Evolutionary conservation across 352 stramenopile genomes (phyloP).

Genomic region (Phytophthora colocasiae): DNA sequence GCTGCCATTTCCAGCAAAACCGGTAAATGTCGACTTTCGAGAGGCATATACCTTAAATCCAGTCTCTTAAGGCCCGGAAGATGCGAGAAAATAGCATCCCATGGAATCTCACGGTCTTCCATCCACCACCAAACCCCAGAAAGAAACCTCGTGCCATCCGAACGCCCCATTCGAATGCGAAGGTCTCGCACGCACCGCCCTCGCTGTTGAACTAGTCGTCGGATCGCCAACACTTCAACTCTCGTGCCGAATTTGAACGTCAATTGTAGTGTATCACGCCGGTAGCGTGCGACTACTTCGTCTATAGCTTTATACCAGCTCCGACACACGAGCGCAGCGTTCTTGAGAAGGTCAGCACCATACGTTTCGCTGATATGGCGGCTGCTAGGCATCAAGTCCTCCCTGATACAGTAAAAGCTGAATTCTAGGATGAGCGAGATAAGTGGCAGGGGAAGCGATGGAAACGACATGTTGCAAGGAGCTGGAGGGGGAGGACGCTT

Average conservation of each 20-base stretch:
- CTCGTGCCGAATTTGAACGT: conserved; percentile 39
- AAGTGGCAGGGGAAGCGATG: conserved; percentile 39
- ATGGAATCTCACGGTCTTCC: conserved; percentile 41
- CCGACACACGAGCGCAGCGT: conserved; percentile 43
- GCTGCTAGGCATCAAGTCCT: conserved; percentile 17
- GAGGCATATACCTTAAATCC: conserved; percentile 37
- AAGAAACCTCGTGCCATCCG: conserved; percentile 38
- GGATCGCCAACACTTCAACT: conserved; percentile 32
- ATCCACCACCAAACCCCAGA: conserved; percentile 39
- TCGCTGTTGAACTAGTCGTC: conserved; percentile 29
- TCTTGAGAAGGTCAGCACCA: conserved; percentile 18
- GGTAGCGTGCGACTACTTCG: conserved; percentile 36
- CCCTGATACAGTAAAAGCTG: conserved; percentile 22
- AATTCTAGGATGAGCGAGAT: conserved; percentile 47
- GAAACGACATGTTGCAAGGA: conserved; percentile 13
- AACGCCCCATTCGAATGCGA: conserved; percentile 40
- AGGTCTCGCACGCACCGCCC: conserved; percentile 39
- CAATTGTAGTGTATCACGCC: conserved; percentile 39
- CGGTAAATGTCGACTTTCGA: conserved; percentile 36
- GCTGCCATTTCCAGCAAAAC: conserved; percentile 33
- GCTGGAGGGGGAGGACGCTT: conserved; percentile 7
- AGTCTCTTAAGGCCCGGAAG: conserved; percentile 33
- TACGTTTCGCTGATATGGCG: background rate
- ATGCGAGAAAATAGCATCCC: conserved; percentile 33
- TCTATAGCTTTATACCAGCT: conserved; percentile 42